Percentiles rank a stretch among this genome's conserved stretches.
Conservation (phyloP, 495 filamentous ascomycete genomes). For the Daldinia decipiens region DNA sequence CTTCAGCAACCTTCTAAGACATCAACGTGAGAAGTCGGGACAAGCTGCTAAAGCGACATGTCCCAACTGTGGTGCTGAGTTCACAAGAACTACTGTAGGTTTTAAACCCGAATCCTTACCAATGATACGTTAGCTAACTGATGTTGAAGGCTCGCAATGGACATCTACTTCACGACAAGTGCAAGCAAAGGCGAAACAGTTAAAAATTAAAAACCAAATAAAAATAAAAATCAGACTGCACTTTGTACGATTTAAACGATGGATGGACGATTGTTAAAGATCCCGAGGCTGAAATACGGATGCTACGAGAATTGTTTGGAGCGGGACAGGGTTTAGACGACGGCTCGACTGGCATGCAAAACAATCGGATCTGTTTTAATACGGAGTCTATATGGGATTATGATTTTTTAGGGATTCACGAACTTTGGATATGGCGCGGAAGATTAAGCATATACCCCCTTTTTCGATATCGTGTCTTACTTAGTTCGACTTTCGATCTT, state of each 20-base stretch:
- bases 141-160: slow-evolving; percentile 74
- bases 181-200: slow-evolving; percentile 70
- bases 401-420: slow-evolving; percentile 23
- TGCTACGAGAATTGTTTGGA: slow-evolving; percentile 21
- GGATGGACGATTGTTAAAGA: slow-evolving; percentile 35
- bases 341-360: slow-evolving; percentile 40
- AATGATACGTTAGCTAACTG: slow-evolving; percentile 8
- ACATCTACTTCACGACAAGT: slow-evolving; percentile 89
- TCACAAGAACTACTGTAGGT: slow-evolving; percentile 79
- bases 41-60: slow-evolving; percentile 87
- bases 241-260: slow-evolving; percentile 32
- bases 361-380: slow-evolving; percentile 37
- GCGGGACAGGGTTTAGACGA: slow-evolving; percentile 41
- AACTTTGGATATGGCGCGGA: slow-evolving; percentile 42
- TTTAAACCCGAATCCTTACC: neutral
- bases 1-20: slow-evolving; percentile 91
- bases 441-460: slow-evolving; percentile 47
- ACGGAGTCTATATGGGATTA: slow-evolving; percentile 44
- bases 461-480: slow-evolving; percentile 30
- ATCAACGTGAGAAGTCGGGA: slow-evolving; percentile 94
- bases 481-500: slow-evolving; percentile 28
- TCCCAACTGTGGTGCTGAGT: slow-evolving; percentile 88
- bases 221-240: slow-evolving; percentile 10
- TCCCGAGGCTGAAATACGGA: slow-evolving; percentile 21
- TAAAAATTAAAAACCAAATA: slow-evolving; percentile 14